These are phyloP conservation scores for Fomitopsis schrenkii DNA, from an alignment of 1,284 basidiomycete genomes.

Conservation along the genomic window DNA sequence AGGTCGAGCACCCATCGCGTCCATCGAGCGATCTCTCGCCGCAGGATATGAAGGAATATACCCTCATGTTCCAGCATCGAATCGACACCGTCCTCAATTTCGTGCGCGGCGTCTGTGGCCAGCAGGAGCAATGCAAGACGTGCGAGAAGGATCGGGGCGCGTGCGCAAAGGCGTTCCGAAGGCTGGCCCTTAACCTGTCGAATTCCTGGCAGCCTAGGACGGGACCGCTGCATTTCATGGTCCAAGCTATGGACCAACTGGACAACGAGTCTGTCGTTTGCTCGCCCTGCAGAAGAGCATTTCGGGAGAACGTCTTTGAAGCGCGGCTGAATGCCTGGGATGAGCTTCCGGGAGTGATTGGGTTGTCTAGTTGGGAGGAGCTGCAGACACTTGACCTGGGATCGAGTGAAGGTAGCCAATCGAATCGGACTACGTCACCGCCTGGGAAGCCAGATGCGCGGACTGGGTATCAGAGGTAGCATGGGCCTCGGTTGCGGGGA, in stretches of 20 bases:
- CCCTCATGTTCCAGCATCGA: conserved; percentile 56
- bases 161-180: conserved; percentile 42
- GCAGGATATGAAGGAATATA: conserved; percentile 44
- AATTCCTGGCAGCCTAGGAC: conserved; percentile 51
- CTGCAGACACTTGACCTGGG: conserved; percentile 30
- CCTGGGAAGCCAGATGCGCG: not conserved
- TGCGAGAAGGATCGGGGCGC: conserved; percentile 19
- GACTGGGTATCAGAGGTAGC: not conserved
- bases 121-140: conserved; percentile 21
- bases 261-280: conserved; percentile 37
- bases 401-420: conserved; percentile 1
- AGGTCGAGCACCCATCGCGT: conserved; percentile 44
- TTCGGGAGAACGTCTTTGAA: conserved; percentile 36
- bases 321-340: conserved; percentile 44
- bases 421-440: not conserved
- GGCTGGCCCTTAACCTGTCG: conserved; percentile 38
- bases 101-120: conserved; percentile 39
- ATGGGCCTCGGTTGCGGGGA: not conserved
- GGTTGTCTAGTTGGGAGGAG: conserved; percentile 44
- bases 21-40: conserved; percentile 41
- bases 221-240: conserved; percentile 51
- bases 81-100: conserved; percentile 48
- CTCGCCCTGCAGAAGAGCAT: conserved; percentile 38
- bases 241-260: conserved; percentile 42
- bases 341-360: conserved; percentile 41